Evolutionary conservation across 2,329 filamentous ascomycete species (phyloP).

Genomic region (Cercospora berteroae): DNA sequence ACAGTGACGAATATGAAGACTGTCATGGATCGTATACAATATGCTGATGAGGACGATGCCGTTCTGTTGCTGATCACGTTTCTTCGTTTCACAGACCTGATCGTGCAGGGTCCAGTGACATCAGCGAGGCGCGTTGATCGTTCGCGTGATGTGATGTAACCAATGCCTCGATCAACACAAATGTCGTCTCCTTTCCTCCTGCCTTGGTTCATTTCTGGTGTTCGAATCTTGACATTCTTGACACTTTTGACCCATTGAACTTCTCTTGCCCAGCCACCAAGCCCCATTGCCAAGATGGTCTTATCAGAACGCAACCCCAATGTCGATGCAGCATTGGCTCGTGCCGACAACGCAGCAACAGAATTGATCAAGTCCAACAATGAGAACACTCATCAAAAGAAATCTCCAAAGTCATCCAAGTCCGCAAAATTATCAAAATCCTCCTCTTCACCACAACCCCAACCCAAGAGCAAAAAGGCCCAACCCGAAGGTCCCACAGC

Average conservation of each 20-base stretch:
- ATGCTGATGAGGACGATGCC: not conserved
- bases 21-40: not conserved
- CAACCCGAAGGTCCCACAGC: constrained; percentile 10
- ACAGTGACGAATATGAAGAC: not conserved
- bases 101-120: not conserved
- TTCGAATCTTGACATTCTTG: not conserved
- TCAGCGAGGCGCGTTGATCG: not conserved
- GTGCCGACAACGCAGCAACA: not conserved
- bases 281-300: not conserved
- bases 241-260: not conserved
- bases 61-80: not conserved
- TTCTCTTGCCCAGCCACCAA: not conserved
- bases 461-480: not conserved
- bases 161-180: not conserved
- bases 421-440: not conserved
- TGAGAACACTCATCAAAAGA: not conserved
- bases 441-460: not conserved
- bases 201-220: not conserved
- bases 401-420: not conserved
- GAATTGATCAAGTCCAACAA: not conserved
- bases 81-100: constrained; percentile 1
- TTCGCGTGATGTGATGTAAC: not conserved
- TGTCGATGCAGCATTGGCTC: not conserved
- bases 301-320: not conserved
- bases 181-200: not conserved